Conservation (phyloP, 2,329 filamentous ascomycete genomes). For the Annulohypoxylon truncatum region DNA sequence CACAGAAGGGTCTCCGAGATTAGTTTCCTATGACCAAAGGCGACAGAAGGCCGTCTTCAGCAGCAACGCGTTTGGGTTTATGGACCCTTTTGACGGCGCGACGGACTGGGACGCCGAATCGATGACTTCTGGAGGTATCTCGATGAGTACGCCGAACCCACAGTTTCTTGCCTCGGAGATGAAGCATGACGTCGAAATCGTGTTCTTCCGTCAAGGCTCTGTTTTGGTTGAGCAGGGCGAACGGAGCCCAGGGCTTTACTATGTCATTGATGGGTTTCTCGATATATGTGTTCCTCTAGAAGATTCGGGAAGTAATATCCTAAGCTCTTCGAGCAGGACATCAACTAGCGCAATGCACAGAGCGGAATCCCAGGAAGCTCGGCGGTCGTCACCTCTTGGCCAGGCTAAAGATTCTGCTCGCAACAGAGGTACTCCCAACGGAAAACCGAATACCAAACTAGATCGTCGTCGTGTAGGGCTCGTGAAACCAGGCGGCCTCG, state of each 20-base stretch:
- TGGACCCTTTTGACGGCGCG: conserved; percentile 83
- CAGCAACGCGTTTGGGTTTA: conserved; percentile 89
- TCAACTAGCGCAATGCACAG: conserved; percentile 53
- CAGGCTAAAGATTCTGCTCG: conserved; percentile 48
- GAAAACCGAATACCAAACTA: conserved; percentile 53
- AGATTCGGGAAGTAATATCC: conserved; percentile 60
- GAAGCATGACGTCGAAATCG: conserved; percentile 93
- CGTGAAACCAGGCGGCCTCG: conserved; percentile 93
- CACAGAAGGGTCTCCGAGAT: conserved; percentile 83
- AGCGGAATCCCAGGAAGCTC: conserved; percentile 45
- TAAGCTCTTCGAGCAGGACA: conserved; percentile 53
- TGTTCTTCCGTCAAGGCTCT: conserved; percentile 94
- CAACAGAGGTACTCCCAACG: conserved; percentile 54
- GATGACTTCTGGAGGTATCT: conserved; percentile 75
- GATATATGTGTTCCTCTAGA: conserved; percentile 88
- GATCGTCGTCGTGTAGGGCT: conserved; percentile 80
- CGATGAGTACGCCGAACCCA: conserved; percentile 71
- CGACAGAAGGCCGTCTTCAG: conserved; percentile 83
- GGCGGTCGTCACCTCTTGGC: conserved; percentile 36
- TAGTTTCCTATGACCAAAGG: conserved; percentile 85
- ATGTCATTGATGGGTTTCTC: conserved; percentile 96
- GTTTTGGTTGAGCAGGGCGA: conserved; percentile 97
- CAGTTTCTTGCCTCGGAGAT: conserved; percentile 80
- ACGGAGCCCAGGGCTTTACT: conserved; percentile 95
- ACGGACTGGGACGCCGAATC: conserved; percentile 89